Evolutionary conservation across 2,329 filamentous ascomycete species (phyloP), one percentile per base, ranked within the genome.

Genomic region (Verticillium zaregamsianum): DNA sequence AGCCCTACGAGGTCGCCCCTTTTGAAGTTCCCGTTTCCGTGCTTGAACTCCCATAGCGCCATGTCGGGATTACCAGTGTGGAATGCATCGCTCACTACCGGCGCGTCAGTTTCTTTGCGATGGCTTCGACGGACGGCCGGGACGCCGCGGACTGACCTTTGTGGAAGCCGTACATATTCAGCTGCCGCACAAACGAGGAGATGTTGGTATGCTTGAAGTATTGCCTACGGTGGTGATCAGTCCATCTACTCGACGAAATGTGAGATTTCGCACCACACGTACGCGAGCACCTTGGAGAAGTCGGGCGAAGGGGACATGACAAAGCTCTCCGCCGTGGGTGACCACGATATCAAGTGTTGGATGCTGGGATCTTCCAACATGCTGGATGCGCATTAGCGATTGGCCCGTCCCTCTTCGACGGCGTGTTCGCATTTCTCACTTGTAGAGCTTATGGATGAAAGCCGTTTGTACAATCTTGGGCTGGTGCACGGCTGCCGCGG

Each of bases 191-290:
- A 74, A 99, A 99, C 1, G 95, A 98, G 12, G 95, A 98, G 64
- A 98, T 97, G 72, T 99, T 99, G 68, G 94, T 99, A 74, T 99
- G 95, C 72, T 99, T 99, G 76, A 99, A 99, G 74, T 99, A 99
- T 86, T 96, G 93, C 60, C 94, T 97, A 52, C 59, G 12, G 61
- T 40, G 12, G 17, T 61, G 23, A 54, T 31, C 54, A 33, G 54
- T 33, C n/a, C 12, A 11, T 55, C 54, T 32, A 2, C 54, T 15
- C n/a, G 28, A 32, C 3, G 15, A 12, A 2, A 8, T 31, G 25
- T 17, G 28, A 33, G 28, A 64, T 28, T 28, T 5, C 5, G 28
- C 28, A 28, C 28, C 5, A 28, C 4, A 88, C 90, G 76, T 86
- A 97, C 94, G 95, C 92, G 72, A 99, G 82, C 59, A 98, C 95